These are phyloP conservation scores for Fusarium euwallaceae DNA, from an alignment of 2,329 filamentous ascomycete species.

Conservation along the genomic window DNA sequence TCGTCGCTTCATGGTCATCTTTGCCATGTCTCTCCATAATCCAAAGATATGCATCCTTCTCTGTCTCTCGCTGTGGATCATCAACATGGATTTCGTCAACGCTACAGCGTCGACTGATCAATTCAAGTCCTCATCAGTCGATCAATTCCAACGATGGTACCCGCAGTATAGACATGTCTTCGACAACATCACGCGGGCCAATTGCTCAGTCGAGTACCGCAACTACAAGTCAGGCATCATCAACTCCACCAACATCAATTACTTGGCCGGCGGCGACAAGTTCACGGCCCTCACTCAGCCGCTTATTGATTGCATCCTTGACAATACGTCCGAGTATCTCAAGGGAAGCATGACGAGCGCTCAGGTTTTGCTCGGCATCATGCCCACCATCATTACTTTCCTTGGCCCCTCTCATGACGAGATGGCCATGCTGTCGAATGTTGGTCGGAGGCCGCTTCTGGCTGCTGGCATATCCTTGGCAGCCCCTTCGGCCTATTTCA, in stretches of 20 bases:
- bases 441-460: slow-evolving; percentile 10
- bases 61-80: not conserved
- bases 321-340: slow-evolving; percentile 1
- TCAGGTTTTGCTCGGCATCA: slow-evolving; percentile 15
- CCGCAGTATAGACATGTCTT: slow-evolving; percentile 17
- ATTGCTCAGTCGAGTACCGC: slow-evolving; percentile 4
- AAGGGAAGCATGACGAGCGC: slow-evolving; percentile 14
- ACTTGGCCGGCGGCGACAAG: slow-evolving; percentile 2
- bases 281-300: slow-evolving; percentile 17
- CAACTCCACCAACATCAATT: slow-evolving; percentile 6
- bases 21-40: not conserved
- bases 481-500: slow-evolving; percentile 14
- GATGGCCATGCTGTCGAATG: slow-evolving; percentile 5
- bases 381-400: slow-evolving; percentile 18
- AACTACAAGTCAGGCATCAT: slow-evolving; percentile 1
- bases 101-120: not conserved
- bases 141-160: slow-evolving; percentile 14
- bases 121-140: not conserved
- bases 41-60: not conserved
- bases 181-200: not conserved
- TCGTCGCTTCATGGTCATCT: not conserved
- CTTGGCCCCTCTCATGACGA: slow-evolving; percentile 12
- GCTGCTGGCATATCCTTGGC: slow-evolving; percentile 8
- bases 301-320: slow-evolving; percentile 19
- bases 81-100: not conserved